Conservation (phyloP, 176 grass and related monocot species). For the Musa acuminata region DNA sequence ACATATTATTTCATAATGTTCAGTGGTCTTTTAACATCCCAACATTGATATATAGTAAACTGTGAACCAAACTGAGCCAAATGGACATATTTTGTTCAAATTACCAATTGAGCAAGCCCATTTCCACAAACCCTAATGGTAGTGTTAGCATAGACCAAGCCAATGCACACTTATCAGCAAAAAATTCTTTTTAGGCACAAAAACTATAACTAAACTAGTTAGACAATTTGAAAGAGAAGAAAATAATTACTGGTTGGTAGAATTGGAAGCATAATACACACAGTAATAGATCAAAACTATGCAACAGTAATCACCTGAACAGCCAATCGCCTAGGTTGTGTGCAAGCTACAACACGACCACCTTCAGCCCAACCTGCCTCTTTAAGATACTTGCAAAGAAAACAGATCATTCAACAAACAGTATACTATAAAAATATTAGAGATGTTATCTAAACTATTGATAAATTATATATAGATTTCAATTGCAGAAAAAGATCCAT, state of each 20-base stretch:
- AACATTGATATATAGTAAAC: no score
- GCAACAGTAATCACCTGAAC: slow-evolving; percentile 52
- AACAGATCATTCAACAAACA: slow-evolving; percentile 4
- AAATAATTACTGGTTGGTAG: neutral
- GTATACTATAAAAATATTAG: neutral
- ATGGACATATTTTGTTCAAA: no score
- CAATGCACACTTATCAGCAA: neutral
- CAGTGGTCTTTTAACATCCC: no score
- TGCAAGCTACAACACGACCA: slow-evolving; percentile 88
- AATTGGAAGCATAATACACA: neutral
- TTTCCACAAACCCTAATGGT: no score
- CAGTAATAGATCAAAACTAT: neutral
- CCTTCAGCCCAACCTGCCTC: slow-evolving; percentile 95
- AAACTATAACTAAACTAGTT: neutral
- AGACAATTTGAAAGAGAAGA: neutral
- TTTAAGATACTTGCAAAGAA: slow-evolving; percentile 57
- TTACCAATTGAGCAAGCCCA: no score
- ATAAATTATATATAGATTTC: no score
- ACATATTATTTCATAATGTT: neutral
- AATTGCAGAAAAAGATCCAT: no score
- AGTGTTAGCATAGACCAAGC: neutral
- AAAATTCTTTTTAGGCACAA: neutral
- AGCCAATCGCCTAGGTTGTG: slow-evolving; percentile 87
- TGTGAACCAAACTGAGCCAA: no score
- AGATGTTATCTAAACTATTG: neutral